A percentile compares a stretch with the other conserved stretches of the same genome.
Evolutionary conservation across 257 asterid species (phyloP).

Genomic region (Petunia axillaris): DNA sequence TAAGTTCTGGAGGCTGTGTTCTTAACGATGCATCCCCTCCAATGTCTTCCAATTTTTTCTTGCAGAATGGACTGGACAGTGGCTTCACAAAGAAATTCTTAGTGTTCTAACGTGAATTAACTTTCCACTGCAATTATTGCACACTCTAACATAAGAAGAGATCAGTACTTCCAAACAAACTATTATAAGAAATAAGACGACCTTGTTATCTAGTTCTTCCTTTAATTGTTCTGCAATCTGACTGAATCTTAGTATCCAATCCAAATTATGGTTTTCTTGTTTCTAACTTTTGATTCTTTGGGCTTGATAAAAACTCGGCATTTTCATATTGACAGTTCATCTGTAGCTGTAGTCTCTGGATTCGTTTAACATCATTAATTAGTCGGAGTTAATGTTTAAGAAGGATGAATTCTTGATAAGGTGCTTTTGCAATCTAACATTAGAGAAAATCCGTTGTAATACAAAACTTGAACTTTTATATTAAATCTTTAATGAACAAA

Average conservation of each 20-base stretch:
- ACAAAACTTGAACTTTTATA: neutral
- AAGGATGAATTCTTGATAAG: neutral
- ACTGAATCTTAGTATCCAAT: neutral
- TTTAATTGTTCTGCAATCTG: neutral
- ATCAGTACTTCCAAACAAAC: neutral
- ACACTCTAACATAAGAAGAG: too few relatives aligned
- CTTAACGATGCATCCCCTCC: conserved; percentile 76
- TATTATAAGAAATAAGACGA: neutral
- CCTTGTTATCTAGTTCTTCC: neutral
- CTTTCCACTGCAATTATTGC: too few relatives aligned
- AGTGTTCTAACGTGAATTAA: too few relatives aligned
- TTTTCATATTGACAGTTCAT: neutral
- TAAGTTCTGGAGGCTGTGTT: conserved; percentile 65
- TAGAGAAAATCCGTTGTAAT: neutral
- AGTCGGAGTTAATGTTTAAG: neutral
- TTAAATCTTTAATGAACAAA: too few relatives aligned
- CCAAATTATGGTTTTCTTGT: neutral
- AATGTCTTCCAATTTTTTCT: conserved; percentile 56
- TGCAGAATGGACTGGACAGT: conserved; percentile 75
- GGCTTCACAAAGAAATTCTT: conserved; percentile 67
- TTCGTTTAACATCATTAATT: neutral
- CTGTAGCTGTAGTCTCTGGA: neutral
- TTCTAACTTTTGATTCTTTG: neutral
- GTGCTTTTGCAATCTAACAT: neutral
- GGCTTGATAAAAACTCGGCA: neutral